Conservation (phyloP, 495 filamentous ascomycete genomes). For the Thermothielavioides terrestris region DNA sequence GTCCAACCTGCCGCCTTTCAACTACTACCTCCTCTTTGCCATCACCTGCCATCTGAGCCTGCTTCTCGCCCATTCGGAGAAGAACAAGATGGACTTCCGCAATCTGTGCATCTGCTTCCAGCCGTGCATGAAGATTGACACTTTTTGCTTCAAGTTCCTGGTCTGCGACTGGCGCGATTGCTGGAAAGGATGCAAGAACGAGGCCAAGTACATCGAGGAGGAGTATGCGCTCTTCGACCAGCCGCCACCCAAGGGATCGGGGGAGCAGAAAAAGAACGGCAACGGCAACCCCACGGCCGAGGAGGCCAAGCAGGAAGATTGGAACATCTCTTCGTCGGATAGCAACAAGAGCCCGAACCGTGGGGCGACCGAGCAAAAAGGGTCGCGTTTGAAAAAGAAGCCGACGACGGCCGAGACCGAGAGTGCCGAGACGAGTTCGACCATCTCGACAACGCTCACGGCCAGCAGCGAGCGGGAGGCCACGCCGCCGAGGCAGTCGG, state of each 20-base stretch:
- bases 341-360: slow-evolving; percentile 33
- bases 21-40: slow-evolving; percentile 93
- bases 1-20: slow-evolving; percentile 80
- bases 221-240: slow-evolving; percentile 59
- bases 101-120: slow-evolving; percentile 93
- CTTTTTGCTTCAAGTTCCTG: slow-evolving; percentile 82
- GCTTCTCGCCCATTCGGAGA: slow-evolving; percentile 71
- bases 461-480: slow-evolving; percentile 34
- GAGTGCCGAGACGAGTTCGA: slow-evolving; percentile 27
- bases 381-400: slow-evolving; percentile 36
- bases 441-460: slow-evolving; percentile 35
- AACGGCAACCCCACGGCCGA: slow-evolving; percentile 4
- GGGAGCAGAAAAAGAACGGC: slow-evolving; percentile 4
- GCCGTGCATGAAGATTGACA: slow-evolving; percentile 86
- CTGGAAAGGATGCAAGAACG: slow-evolving; percentile 93
- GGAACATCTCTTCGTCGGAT: slow-evolving; percentile 57
- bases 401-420: slow-evolving; percentile 20
- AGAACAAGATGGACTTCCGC: slow-evolving; percentile 91
- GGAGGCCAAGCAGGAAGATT: slow-evolving; percentile 29
- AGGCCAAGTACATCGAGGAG: slow-evolving; percentile 64
- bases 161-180: slow-evolving; percentile 89
- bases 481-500: slow-evolving; percentile 25
- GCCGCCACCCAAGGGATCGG: slow-evolving; percentile 31
- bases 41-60: slow-evolving; percentile 90
- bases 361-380: slow-evolving; percentile 17